Evolutionary conservation across 2,329 filamentous ascomycete genomes (phyloP).

Genomic region (Geosmithia putterillii): DNA sequence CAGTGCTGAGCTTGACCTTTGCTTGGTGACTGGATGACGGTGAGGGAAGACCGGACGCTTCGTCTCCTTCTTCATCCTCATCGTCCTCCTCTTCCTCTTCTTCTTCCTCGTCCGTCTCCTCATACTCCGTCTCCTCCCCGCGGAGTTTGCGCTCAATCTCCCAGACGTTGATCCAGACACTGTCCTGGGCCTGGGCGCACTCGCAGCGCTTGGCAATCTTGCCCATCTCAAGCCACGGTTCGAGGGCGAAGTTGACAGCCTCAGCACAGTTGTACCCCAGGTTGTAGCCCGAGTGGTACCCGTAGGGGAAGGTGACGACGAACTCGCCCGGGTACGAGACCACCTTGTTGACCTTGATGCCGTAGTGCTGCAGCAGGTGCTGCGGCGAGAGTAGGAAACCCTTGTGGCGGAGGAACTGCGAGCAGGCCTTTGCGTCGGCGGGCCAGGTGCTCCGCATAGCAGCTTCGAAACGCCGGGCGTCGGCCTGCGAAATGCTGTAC

Average conservation of each 20-base stretch:
- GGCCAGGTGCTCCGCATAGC: constrained; percentile 96
- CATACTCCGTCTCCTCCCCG: constrained; percentile 77
- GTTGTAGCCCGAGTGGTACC: constrained; percentile 97
- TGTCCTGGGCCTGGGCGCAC: constrained; percentile 88
- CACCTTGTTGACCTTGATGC: constrained; percentile 91
- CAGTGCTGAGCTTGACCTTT: constrained; percentile 39
- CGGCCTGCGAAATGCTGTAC: constrained; percentile 97
- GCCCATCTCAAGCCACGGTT: constrained; percentile 90
- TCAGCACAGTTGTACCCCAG: constrained; percentile 98
- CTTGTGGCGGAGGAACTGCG: constrained; percentile 94
- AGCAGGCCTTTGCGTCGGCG: constrained; percentile 85
- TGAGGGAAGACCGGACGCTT: constrained; percentile 58
- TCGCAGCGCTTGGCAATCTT: constrained; percentile 95
- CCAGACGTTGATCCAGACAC: constrained; percentile 94
- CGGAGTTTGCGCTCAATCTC: constrained; percentile 91
- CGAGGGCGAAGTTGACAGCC: constrained; percentile 94
- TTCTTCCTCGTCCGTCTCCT: constrained; percentile 63
- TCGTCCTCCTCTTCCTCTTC: constrained; percentile 52
- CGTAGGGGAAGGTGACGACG: constrained; percentile 95
- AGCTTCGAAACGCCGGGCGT: constrained; percentile 82
- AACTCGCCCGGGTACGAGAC: constrained; percentile 96
- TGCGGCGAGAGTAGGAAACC: constrained; percentile 92
- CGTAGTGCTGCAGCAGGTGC: constrained; percentile 74
- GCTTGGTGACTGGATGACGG: constrained; percentile 64
- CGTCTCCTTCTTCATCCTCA: constrained; percentile 23